Conservation (phyloP, 2,329 filamentous ascomycete species). For the Fusarium avenaceum region DNA sequence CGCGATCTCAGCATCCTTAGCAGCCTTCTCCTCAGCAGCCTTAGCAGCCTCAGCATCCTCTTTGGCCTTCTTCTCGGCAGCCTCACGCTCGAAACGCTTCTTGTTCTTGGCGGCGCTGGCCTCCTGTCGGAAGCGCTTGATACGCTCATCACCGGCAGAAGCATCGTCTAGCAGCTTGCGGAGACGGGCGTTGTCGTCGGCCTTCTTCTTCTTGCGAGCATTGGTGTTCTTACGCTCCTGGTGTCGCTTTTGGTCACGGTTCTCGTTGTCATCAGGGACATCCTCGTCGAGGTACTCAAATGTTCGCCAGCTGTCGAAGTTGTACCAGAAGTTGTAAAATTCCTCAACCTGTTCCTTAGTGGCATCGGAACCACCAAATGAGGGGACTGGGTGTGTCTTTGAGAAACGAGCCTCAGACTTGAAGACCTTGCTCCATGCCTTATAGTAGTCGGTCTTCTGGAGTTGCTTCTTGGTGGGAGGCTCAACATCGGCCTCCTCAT, state of each 20-base stretch:
- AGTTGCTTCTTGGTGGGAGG: conserved; percentile 93
- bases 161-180: conserved; percentile 90
- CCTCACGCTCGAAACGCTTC: conserved; percentile 90
- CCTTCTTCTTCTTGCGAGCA: conserved; percentile 99
- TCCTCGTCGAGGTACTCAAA: conserved; percentile 99
- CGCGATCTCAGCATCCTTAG: conserved; percentile 86
- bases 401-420: conserved; percentile 94
- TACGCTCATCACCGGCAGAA: conserved; percentile 88
- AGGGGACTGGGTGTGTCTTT: conserved; percentile 88
- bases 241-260: conserved; percentile 98
- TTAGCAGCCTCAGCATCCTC: conserved; percentile 89
- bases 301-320: conserved; percentile 96
- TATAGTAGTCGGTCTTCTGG: conserved; percentile 91
- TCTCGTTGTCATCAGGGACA: conserved; percentile 98
- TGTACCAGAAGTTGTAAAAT: conserved; percentile 99
- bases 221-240: conserved; percentile 99
- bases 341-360: conserved; percentile 89
- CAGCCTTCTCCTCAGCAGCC: conserved; percentile 83
- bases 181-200: conserved; percentile 92
- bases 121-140: conserved; percentile 96
- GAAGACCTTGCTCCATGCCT: conserved; percentile 92
- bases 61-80: conserved; percentile 85
- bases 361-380: conserved; percentile 86
- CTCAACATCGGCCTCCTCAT: conserved; percentile 92
- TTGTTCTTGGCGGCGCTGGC: conserved; percentile 97